Evolutionary conservation across 2,329 filamentous ascomycete species (phyloP).

Genomic region (Phyllosticta citrichinensis): DNA sequence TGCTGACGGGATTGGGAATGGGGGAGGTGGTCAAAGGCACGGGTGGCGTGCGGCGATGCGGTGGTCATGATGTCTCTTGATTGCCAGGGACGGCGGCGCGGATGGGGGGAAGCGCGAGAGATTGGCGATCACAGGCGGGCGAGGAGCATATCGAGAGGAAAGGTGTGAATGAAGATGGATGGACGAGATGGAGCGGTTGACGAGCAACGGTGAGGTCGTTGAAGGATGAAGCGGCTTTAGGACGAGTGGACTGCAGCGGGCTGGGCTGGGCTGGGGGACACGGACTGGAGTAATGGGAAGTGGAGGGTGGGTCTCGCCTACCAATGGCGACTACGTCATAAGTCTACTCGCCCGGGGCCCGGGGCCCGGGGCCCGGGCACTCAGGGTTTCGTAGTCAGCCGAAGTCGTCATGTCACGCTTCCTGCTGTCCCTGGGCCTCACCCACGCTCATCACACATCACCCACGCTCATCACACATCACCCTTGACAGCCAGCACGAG

Average conservation of each 20-base stretch:
- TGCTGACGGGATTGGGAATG: constrained; percentile 10
- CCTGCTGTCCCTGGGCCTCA: no score
- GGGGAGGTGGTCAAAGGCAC: constrained; percentile 8
- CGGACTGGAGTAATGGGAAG: neutral
- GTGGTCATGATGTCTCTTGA: constrained; percentile 1
- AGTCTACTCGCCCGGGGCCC: neutral
- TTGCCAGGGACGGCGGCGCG: neutral
- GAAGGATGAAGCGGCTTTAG: neutral
- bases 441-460: neutral
- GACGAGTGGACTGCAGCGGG: neutral
- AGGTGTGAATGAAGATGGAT: neutral
- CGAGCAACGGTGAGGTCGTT: neutral
- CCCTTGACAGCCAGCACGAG: no score
- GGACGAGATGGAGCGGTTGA: neutral
- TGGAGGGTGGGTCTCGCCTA: neutral
- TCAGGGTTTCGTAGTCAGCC: neutral
- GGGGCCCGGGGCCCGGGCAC: no score
- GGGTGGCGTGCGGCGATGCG: constrained; percentile 8
- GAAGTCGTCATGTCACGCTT: neutral
- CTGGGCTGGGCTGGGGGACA: neutral
- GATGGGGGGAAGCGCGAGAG: neutral
- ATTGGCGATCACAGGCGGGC: constrained; percentile 2
- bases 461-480: no score
- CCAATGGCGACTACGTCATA: neutral
- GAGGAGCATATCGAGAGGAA: neutral